phyloP scores from a whole-genome alignment of 2,329 filamentous ascomycete species.

The Sphaerostilbella broomeana region DNA sequence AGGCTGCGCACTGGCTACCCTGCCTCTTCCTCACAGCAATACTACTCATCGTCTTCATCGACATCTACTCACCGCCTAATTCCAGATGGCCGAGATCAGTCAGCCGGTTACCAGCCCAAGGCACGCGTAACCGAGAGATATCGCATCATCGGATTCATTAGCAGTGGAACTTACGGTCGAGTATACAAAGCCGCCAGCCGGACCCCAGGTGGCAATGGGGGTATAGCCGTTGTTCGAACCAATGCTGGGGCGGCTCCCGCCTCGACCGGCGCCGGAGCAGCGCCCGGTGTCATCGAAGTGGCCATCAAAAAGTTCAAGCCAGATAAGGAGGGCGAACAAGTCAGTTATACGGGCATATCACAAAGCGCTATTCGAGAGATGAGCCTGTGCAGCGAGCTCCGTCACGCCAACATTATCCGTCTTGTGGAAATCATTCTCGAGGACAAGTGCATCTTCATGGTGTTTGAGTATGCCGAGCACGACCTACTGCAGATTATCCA shows the following conservation, averaged over 20 bases:
- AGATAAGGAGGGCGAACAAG: constrained; percentile 91
- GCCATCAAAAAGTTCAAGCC: constrained; percentile 99
- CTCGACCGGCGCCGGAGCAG: constrained; percentile 20
- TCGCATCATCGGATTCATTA: constrained; percentile 96
- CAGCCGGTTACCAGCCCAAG: constrained; percentile 61
- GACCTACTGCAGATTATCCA: constrained; percentile 97
- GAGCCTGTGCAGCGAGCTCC: constrained; percentile 89
- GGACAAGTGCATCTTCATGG: constrained; percentile 99
- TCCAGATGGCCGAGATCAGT: constrained; percentile 48
- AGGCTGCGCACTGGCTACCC: constrained; percentile 26
- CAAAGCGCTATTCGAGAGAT: constrained; percentile 97
- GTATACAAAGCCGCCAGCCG: constrained; percentile 91
- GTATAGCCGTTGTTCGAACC: constrained; percentile 6
- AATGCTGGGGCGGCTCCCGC: constrained; percentile 42
- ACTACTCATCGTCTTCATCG: constrained; percentile 14
- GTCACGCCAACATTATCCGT: constrained; percentile 81
- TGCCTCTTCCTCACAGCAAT: constrained; percentile 17
- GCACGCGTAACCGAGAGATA: constrained; percentile 88
- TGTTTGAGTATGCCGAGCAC: constrained; percentile 98
- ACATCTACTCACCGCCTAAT: constrained; percentile 30
- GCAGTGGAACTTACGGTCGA: constrained; percentile 92
- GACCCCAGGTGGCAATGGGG: constrained; percentile 3
- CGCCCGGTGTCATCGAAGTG: constrained; percentile 59
- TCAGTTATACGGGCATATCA: constrained; percentile 95
- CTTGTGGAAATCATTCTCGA: constrained; percentile 94